Conservation (phyloP, 2,329 filamentous ascomycete genomes). For the Parastagonospora nodorum region DNA sequence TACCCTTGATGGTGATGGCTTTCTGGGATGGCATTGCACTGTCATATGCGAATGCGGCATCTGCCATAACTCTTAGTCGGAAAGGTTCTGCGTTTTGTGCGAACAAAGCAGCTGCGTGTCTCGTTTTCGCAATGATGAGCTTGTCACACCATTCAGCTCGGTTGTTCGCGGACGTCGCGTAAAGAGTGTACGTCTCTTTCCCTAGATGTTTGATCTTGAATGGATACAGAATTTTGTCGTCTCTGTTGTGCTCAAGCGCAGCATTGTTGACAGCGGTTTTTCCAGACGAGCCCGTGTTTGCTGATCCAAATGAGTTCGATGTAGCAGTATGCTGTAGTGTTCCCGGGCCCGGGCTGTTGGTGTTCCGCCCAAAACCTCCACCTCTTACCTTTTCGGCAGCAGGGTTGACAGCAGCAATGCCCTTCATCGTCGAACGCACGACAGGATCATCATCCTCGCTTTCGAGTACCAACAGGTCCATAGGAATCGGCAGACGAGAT, state of each 20-base stretch:
- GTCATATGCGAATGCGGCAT: slow-evolving; percentile 87
- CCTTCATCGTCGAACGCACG: slow-evolving; percentile 75
- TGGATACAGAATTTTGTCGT: slow-evolving; percentile 82
- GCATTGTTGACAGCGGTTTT: slow-evolving; percentile 55
- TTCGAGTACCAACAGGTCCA: slow-evolving; percentile 92
- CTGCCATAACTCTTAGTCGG: slow-evolving; percentile 86
- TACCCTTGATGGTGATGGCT: slow-evolving; percentile 82
- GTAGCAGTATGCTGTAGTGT: slow-evolving; percentile 73
- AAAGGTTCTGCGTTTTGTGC: slow-evolving; percentile 97
- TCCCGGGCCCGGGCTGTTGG: slow-evolving; percentile 48
- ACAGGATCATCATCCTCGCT: slow-evolving; percentile 91
- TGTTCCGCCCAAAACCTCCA: slow-evolving; percentile 57
- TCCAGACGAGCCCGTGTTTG: slow-evolving; percentile 57
- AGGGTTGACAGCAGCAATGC: slow-evolving; percentile 65
- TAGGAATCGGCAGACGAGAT: slow-evolving; percentile 91
- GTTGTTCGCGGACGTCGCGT: slow-evolving; percentile 75
- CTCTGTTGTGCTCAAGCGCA: slow-evolving; percentile 62
- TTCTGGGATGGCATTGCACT: slow-evolving; percentile 57
- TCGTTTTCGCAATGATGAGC: slow-evolving; percentile 93
- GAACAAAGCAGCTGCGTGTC: slow-evolving; percentile 84
- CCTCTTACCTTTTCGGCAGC: slow-evolving; percentile 46
- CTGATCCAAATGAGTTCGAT: slow-evolving; percentile 60
- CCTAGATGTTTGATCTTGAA: slow-evolving; percentile 96
- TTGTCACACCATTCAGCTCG: slow-evolving; percentile 90
- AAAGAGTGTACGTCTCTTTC: slow-evolving; percentile 89